Conservation (phyloP, 2,329 filamentous ascomycete species). For the Remersonia thermophila region DNA sequence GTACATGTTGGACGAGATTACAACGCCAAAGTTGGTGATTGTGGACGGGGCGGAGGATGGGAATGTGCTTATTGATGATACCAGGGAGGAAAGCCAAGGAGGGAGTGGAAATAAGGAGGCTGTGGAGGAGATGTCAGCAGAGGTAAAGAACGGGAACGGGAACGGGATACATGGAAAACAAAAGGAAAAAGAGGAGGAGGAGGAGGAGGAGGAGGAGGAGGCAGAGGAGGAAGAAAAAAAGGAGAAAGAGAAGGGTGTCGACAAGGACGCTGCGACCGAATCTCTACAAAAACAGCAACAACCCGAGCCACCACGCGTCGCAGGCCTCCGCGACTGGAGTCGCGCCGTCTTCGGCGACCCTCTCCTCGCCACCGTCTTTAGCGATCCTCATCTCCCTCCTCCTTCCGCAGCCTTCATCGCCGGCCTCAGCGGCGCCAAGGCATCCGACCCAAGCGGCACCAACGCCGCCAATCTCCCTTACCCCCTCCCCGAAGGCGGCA, state of each 20-base stretch:
- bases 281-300: too few species aligned
- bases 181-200: too few species aligned
- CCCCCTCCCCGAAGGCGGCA: conserved; percentile 8
- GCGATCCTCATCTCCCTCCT: conserved; percentile 16
- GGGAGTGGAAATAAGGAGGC: conserved; percentile 4
- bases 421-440: conserved; percentile 2
- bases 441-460: neutral
- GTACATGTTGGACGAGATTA: conserved; percentile 40
- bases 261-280: too few species aligned
- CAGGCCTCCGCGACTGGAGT: conserved; percentile 45
- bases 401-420: conserved; percentile 2
- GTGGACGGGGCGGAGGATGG: conserved; percentile 38
- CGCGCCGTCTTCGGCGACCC: conserved; percentile 48
- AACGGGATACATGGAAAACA: too few species aligned
- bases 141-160: too few species aligned
- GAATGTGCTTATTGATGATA: conserved; percentile 34
- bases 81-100: neutral
- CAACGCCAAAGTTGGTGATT: conserved; percentile 38
- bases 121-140: conserved; percentile 1
- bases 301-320: too few species aligned
- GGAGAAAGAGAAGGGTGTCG: conserved; percentile 5
- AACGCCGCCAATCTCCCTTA: conserved; percentile 1
- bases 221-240: conserved; percentile 27
- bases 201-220: too few species aligned
- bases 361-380: too few species aligned